Percentiles rank a stretch among this genome's conserved stretches.
These are phyloP conservation scores for Dendrobium nobile DNA, from an alignment of 106 monocot genomes.

Conservation along the genomic window DNA sequence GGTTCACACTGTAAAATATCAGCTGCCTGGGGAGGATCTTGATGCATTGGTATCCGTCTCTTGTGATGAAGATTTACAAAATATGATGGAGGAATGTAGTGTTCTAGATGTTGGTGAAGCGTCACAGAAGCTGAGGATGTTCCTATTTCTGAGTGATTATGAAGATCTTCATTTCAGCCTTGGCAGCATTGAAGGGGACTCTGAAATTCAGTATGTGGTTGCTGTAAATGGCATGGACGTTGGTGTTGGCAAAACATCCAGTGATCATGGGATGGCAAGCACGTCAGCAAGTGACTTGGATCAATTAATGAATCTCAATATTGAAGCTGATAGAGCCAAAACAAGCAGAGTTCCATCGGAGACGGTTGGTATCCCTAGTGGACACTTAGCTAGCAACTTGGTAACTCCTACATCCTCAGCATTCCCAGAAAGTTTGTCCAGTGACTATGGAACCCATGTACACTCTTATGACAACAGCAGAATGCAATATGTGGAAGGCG, in stretches of 20 bases:
- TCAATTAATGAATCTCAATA: conserved; percentile 56
- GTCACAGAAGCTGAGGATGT: conserved; percentile 77
- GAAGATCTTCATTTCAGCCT: conserved; percentile 43
- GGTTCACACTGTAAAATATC: conserved; percentile 78
- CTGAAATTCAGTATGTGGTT: conserved; percentile 67
- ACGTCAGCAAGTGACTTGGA: conserved; percentile 51
- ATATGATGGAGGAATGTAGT: conserved; percentile 95
- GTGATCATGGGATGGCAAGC: conserved; percentile 41
- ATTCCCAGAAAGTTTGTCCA: conserved; percentile 23
- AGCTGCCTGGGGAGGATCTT: conserved; percentile 83
- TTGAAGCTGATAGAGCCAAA: conserved; percentile 26
- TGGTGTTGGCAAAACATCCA: conserved; percentile 32
- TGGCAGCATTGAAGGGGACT: conserved; percentile 55
- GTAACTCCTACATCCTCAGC: conserved; percentile 17
- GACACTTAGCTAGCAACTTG: conserved; percentile 4
- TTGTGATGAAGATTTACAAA: conserved; percentile 82
- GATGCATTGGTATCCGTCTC: conserved; percentile 90
- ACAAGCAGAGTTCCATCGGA: conserved; percentile 21
- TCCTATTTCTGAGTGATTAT: conserved; percentile 60
- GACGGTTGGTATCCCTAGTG: conserved; percentile 6
- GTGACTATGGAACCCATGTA: conserved; percentile 23
- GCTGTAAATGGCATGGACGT: conserved; percentile 86
- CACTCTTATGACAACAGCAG: conserved; percentile 17
- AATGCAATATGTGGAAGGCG: conserved; percentile 36
- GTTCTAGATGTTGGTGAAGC: conserved; percentile 46